These are phyloP conservation scores for Paraphaeosphaeria sporulosa DNA, from an alignment of 2,329 filamentous ascomycete genomes.

Conservation along the genomic window DNA sequence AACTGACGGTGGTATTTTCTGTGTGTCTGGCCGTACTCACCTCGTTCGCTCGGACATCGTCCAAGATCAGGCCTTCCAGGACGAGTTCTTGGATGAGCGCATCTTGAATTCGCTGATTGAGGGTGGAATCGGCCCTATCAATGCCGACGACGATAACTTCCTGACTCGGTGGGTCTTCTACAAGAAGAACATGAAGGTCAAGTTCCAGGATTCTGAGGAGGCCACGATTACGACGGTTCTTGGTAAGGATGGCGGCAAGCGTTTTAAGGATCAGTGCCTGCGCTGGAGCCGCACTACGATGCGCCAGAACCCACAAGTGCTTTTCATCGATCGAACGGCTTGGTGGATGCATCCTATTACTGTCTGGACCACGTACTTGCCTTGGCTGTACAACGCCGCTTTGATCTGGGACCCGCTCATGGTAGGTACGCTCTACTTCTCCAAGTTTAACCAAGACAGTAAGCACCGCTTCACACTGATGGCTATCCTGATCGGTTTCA, in stretches of 20 bases:
- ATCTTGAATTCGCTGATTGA: conserved; percentile 13
- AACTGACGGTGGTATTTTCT: conserved; percentile 44
- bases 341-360: conserved; percentile 36
- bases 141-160: conserved; percentile 52
- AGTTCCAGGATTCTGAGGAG: conserved; percentile 61
- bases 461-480: conserved; percentile 9
- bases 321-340: conserved; percentile 29
- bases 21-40: conserved; percentile 41
- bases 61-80: conserved; percentile 25
- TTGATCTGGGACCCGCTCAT: conserved; percentile 30
- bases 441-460: conserved; percentile 18
- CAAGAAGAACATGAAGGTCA: conserved; percentile 57
- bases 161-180: conserved; percentile 60
- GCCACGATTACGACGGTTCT: conserved; percentile 60
- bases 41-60: conserved; percentile 36
- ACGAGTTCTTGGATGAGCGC: conserved; percentile 31
- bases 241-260: conserved; percentile 18
- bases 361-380: conserved; percentile 31
- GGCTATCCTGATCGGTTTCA: conserved; percentile 13
- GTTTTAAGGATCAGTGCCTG: conserved; percentile 30
- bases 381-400: conserved; percentile 37
- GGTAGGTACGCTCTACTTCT: conserved; percentile 18
- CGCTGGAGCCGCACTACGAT: conserved; percentile 38
- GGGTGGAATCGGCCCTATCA: conserved; percentile 28
- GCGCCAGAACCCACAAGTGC: conserved; percentile 32